Base-by-base conservation (phyloP, 1,284 basidiomycete genomes). In the Clitocybe nebularis region DNA sequence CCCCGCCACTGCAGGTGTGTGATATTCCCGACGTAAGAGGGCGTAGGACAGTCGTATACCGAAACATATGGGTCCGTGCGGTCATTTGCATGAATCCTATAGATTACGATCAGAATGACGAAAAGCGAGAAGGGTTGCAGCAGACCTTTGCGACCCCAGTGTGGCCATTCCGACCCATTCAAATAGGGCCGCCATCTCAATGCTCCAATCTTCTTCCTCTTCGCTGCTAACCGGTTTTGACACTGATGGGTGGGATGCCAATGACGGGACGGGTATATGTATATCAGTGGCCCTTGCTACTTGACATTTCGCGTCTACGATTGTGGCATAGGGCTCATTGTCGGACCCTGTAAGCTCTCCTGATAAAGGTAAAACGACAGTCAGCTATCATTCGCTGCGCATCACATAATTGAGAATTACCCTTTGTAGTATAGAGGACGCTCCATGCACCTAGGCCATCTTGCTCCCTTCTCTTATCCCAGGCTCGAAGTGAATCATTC, bases 161-260 rank as follows among this genome's bases (percentile, higher is more conserved):
- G 60, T 54, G 19, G 77, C 79, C 74, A 87, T 72, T 2, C 82
- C 84, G 10, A 78, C 67, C 84, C 84, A 87, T 56, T 86, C 84
- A 42, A 82, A 80, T 10, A 84, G 58, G 1, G 55, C 59, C 3
- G 59, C 56, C 28, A 75, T 61, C 3, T 64, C 62, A 9, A 67
- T 64, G 11, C 71, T 58, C 71, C 76, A 77, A 39, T 79, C 77
- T 36, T 75, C 70, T 7, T 74, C 72, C 4, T 57, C 55, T 5
- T 58, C 46, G 11, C 53, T 51, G 5, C 35, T 41, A 1, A 34
- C 21, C 7, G 35, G 17, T 9, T 34, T 43, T 33, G 42, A 21
- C 5, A 47, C 34, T 20, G 29, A 34, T 23, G 56, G 61, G 21
- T 45, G 63, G 41, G 55, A 48, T 16, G 58, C 32, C 32, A 65